Percentiles rank a stretch among this genome's conserved stretches.
Conservation (phyloP, 305 asterid genomes). For the Fraxinus angustifolia region DNA sequence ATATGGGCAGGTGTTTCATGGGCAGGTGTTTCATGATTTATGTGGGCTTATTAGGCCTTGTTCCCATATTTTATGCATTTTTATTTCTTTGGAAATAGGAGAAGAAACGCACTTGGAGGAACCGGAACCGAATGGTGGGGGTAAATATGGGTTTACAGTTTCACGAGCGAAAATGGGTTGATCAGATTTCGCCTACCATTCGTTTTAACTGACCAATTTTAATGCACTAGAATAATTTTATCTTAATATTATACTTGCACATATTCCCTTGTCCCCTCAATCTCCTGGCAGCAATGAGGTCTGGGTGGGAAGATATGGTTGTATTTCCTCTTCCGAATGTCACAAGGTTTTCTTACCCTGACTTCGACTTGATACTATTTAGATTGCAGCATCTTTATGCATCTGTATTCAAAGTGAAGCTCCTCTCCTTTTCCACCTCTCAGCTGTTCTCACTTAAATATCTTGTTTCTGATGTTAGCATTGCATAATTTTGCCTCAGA, state of each 20-base stretch:
- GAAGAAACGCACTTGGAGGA: background rate
- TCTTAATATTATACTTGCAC: background rate
- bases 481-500: slow-evolving; percentile 12
- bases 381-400: slow-evolving; percentile 2
- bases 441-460: background rate
- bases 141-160: background rate
- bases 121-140: background rate
- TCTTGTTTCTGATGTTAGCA: slow-evolving; percentile 6
- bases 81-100: background rate
- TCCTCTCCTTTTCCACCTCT: slow-evolving; percentile 2
- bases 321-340: slow-evolving; percentile 9
- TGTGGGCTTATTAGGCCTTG: background rate
- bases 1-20: background rate
- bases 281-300: background rate
- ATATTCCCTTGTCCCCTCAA: slow-evolving; percentile 1
- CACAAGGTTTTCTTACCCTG: background rate
- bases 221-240: background rate
- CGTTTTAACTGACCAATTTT: background rate
- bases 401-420: slow-evolving; percentile 4
- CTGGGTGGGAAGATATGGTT: background rate
- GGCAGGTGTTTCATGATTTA: background rate
- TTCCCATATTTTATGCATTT: background rate
- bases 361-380: slow-evolving; percentile 1
- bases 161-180: background rate
- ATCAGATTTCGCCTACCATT: background rate